Evolutionary conservation across 257 asterid species (phyloP), one percentile per base, ranked within the genome.

Genomic region (Jaltomata sinuosa): DNA sequence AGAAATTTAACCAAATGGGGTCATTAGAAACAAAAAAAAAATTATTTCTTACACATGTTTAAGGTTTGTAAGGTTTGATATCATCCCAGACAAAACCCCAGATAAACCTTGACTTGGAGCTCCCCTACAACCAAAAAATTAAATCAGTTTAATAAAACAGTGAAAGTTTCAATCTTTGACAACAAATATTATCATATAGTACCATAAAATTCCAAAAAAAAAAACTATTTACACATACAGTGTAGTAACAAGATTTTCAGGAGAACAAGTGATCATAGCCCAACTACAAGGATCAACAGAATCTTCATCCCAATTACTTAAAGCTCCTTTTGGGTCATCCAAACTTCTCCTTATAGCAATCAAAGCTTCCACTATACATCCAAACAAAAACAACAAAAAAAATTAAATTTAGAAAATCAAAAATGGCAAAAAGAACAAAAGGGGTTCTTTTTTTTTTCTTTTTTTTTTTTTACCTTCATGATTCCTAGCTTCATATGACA

Each of bases 281-380:
- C 99, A 96, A 88, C 98, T 93, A 86, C 99, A 96, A 42, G 99
- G 98, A 88, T 96, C 99, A 49, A 93, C 99, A 31, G 98, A 94
- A 81, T 94, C 92, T 45, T 91, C 98, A 86, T 96, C 99, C 98
- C 99, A 97, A 83, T 97, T 94, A 88, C 87, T 89, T 19, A 96
- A 85, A 84, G 93, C 97, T 83, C 99, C 98, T 87, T 89, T 95
- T 31, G 99, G 99, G 85, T 97, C 99, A 74, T 81, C 80, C 78
- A 95, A 82, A 57, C 85, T 84, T 57, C 83, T 90, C 87, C 89
- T 93, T 68, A 96, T 83, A 74, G 87, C 90, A 83, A 83, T 92
- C 87, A 96, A 94, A 82, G 98, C 96, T 88, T 91, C 93, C 87
- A 96, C 98, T 94, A 68, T 7, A 90, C 21, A 42, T 50, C 15